Evolutionary conservation across 495 filamentous ascomycete species (phyloP).

Genomic region (Bacidia rubella): DNA sequence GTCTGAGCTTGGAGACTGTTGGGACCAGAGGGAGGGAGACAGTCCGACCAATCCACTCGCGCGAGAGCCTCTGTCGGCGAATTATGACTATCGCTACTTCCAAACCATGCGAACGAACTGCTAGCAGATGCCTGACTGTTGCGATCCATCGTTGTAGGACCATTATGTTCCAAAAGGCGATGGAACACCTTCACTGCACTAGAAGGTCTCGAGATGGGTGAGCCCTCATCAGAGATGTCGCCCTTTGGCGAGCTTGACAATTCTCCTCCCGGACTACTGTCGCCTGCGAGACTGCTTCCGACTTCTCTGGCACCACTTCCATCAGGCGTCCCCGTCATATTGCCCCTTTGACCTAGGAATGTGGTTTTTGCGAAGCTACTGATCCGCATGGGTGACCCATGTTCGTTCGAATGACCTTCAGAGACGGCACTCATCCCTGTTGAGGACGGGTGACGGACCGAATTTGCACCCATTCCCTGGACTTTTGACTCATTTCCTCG

Average conservation of each 20-base stretch:
- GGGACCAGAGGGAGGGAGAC: too few relatives aligned
- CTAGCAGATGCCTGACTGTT: background rate
- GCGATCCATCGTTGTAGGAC: background rate
- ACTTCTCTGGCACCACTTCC: slow-evolving; percentile 23
- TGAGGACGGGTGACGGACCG: slow-evolving; percentile 6
- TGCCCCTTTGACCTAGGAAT: slow-evolving; percentile 18
- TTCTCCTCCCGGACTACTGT: slow-evolving; percentile 21
- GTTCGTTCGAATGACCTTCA: slow-evolving; percentile 5
- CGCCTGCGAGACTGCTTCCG: slow-evolving; percentile 24
- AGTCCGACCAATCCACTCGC: too few relatives aligned
- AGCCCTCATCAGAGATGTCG: too few relatives aligned
- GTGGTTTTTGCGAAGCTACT: slow-evolving; percentile 23
- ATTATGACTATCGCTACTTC: background rate
- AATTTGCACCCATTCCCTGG: background rate
- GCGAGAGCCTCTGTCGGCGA: background rate
- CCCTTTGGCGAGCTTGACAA: too few relatives aligned
- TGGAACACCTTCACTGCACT: background rate
- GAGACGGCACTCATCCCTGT: slow-evolving; percentile 13
- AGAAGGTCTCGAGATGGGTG: background rate
- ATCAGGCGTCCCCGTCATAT: slow-evolving; percentile 23
- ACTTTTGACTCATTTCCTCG: background rate
- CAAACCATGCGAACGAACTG: background rate
- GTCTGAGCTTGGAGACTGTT: too few relatives aligned
- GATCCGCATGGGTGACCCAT: slow-evolving; percentile 9
- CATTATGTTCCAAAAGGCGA: background rate